Evolutionary conservation across 2,329 filamentous ascomycete species (phyloP).

Genomic region (Venturia pyrina): DNA sequence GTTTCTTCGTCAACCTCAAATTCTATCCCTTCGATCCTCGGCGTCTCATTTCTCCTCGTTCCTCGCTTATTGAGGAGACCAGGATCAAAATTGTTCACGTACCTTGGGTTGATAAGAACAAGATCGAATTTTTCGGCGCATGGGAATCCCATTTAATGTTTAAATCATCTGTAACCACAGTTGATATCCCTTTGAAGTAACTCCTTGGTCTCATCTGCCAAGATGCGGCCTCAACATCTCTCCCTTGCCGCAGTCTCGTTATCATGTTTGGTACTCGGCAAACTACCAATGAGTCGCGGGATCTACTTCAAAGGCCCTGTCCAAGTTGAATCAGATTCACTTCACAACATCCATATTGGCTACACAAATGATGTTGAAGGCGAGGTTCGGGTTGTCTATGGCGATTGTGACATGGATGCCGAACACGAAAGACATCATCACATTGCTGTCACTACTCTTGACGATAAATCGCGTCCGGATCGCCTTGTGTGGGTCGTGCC

Average conservation of each 20-base stretch:
- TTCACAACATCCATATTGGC: conserved; percentile 41
- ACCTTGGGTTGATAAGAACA: too few species aligned
- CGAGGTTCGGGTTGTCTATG: conserved; percentile 35
- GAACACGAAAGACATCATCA: conserved; percentile 33
- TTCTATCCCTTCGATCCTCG: too few species aligned
- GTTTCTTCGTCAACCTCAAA: too few species aligned
- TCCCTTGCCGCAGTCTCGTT: neutral
- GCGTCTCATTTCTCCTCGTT: too few species aligned
- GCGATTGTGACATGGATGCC: conserved; percentile 30
- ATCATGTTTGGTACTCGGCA: neutral
- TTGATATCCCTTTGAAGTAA: too few species aligned
- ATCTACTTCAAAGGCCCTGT: conserved; percentile 17
- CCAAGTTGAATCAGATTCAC: conserved; percentile 27
- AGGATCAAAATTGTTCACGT: too few species aligned
- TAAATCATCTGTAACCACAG: too few species aligned
- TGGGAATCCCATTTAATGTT: too few species aligned
- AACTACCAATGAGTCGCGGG: neutral
- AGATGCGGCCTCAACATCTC: neutral
- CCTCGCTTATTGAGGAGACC: too few species aligned
- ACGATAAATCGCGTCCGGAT: conserved; percentile 28
- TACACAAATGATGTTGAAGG: conserved; percentile 35
- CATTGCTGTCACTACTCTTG: conserved; percentile 32
- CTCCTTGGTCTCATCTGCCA: neutral
- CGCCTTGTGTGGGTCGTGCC: conserved; percentile 41
- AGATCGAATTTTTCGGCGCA: too few species aligned